phyloP scores from a whole-genome alignment of 179 eudicot species.

The Drosera spatulata region DNA sequence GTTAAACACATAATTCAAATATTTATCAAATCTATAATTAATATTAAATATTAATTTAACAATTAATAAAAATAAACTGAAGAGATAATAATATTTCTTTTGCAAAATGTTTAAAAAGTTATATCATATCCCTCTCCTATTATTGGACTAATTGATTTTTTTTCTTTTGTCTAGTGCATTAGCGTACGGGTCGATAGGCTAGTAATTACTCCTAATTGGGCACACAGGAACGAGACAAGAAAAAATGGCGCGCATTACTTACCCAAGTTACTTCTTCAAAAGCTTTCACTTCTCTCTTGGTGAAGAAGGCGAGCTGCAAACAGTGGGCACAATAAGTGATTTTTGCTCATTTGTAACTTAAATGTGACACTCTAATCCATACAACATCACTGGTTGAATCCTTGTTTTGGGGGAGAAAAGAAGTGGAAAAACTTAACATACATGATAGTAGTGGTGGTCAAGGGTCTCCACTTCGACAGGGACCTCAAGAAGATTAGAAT shows the following conservation, averaged over 20 bases:
- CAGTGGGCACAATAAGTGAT: background rate
- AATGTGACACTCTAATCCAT: background rate
- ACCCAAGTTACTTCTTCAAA: constrained; percentile 39
- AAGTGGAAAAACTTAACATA: constrained; percentile 6
- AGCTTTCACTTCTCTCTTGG: constrained; percentile 27
- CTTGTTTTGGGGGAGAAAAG: background rate
- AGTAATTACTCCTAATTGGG: too few species aligned
- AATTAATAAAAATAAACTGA: too few species aligned
- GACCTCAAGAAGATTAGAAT: constrained; percentile 27
- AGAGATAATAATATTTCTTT: too few species aligned
- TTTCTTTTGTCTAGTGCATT: too few species aligned
- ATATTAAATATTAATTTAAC: too few species aligned
- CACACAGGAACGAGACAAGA: too few species aligned
- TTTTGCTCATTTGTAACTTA: background rate
- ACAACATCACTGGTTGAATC: background rate
- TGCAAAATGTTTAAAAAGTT: too few species aligned
- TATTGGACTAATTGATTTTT: too few species aligned
- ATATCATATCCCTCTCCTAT: too few species aligned
- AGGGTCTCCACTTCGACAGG: constrained; percentile 44
- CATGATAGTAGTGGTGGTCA: constrained; percentile 45
- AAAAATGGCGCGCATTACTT: constrained; percentile 6
- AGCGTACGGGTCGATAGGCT: too few species aligned
- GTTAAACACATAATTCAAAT: too few species aligned
- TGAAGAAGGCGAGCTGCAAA: constrained; percentile 37
- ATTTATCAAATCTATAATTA: too few species aligned